Base-by-base conservation (phyloP, 805 yeast species). In the Candida boleticola region DNA sequence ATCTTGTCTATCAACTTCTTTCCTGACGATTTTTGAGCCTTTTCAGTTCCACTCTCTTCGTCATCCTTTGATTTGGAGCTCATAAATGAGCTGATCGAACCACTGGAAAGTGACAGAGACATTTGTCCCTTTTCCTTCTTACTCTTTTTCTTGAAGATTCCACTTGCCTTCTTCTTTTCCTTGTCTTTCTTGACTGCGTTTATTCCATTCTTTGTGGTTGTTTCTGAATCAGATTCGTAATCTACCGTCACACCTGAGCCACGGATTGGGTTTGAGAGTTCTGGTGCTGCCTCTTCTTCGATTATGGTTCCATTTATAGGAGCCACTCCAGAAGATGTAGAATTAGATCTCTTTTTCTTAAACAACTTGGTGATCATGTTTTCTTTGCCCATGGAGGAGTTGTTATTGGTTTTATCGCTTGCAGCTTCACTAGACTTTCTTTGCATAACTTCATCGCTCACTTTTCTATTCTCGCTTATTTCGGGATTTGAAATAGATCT, bases 401-500 rank as follows among this genome's bases (percentile, higher is more conserved):
- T 25, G 9, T 27, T 32, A 18, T 25, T 18, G 31, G 26, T 30
- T 33, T 29, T 33, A 23, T 23, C 27, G n/a, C n/a, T n/a, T 29
- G 26, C 41, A 29, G 21, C 30, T 19, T 42, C 41, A 19, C 19
- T 31, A 6, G 29, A 18, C 13, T 20, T 31, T n/a, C 16, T 6
- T 46, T 50, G 22, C 4, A 13, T 19, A 19, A 32, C 20, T 40
- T 41, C 41, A 6, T 29, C 19, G 13, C 14, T 27, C 33, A 3
- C 32, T n/a, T 22, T 47, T 42, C 36, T 32, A 25, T 18, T n/a
- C n/a, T 36, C 39, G 16, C 47, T 35, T 5, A 58, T 42, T 34
- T 68, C 73, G 0, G 75, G 75, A 22, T 58, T 60, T 9, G 74
- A 68, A 9, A 67, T 62, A 6, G 74, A 66, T 40, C 74, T 43